phyloP scores from a whole-genome alignment of 2,329 filamentous ascomycete genomes.

The Monosporascus sp. region DNA sequence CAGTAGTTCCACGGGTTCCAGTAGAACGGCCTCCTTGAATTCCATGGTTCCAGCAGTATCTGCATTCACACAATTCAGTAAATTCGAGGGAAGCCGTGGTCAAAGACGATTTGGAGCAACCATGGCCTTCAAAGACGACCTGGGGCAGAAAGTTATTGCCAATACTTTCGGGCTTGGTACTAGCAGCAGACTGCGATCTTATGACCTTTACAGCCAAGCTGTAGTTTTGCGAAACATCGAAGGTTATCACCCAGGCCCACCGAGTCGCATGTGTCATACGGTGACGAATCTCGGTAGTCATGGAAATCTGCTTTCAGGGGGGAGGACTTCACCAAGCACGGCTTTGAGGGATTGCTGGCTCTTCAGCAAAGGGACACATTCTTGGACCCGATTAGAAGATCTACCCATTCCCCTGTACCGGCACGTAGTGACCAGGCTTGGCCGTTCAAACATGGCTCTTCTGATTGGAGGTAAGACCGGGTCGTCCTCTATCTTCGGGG shows the following conservation, averaged over 20 bases:
- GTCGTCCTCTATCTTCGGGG: conserved; percentile 39
- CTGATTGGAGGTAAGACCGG: conserved; percentile 58
- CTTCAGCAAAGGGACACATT: conserved; percentile 44
- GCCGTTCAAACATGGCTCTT: conserved; percentile 45
- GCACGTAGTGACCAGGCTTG: conserved; percentile 57
- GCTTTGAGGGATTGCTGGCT: conserved; percentile 73
- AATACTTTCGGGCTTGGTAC: conserved; percentile 40
- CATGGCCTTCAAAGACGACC: conserved; percentile 32
- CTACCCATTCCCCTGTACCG: conserved; percentile 71
- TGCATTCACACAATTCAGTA: conserved; percentile 24
- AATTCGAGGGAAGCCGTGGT: conserved; percentile 34
- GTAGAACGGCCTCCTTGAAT: neutral
- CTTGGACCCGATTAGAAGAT: conserved; percentile 60
- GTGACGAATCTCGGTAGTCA: conserved; percentile 57
- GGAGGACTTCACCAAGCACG: conserved; percentile 68
- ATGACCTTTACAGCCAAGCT: conserved; percentile 40
- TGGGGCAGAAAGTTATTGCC: conserved; percentile 38
- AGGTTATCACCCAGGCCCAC: conserved; percentile 28
- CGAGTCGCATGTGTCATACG: conserved; percentile 66
- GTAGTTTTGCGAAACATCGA: conserved; percentile 21
- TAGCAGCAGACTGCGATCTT: conserved; percentile 41
- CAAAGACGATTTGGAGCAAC: conserved; percentile 57
- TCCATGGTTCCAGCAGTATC: conserved; percentile 1
- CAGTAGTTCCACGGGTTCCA: neutral
- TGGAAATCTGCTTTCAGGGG: conserved; percentile 65